Base-by-base conservation (phyloP, 352 stramenopile species). In the Globisporangium camurandrum region DNA sequence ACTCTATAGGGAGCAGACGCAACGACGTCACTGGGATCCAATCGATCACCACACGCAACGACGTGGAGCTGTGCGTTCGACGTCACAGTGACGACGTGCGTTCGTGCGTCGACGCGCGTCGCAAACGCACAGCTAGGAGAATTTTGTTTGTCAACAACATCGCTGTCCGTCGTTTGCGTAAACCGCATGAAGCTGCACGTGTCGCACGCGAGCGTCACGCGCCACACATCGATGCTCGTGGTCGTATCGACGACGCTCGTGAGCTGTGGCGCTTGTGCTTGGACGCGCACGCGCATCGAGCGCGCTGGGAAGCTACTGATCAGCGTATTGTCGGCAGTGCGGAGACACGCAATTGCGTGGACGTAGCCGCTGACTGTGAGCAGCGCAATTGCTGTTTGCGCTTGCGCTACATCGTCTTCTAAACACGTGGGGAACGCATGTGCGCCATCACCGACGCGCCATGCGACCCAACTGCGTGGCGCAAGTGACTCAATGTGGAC, bases 151-250 rank as follows among this genome's bases (percentile, higher is more conserved):
- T n/a, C n/a, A n/a, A n/a, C n/a, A n/a, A n/a, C 50, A 4, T 34
- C 49, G 22, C 22, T 31, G 11, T 9, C 17, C 3, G 22, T 28
- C 12, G 11, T 11, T 2, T 30, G 22, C 17, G 48, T 57, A 46
- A 84, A 86, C n/a, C 64, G 57, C 59, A 86, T 77, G 40, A 70
- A 84, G 7, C 48, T 36, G 46, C 74, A 86, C 12, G 59, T 57
- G 10, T 51, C 30, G 19, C 74, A 86, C 4, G 45, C 17, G 3
- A 86, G 20, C 26, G 45, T 23, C 6, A 80, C 38, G 0, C 34
- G 61, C 74, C 74, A 86, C 22, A 47, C 54, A 48, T 86, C 74
- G 0, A 78, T 56, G 23, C 36, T 58, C 4, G 46, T 49, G 12
- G 51, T 57, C 0, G 42, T 50, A 31, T 83, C 59, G 10, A 83